A percentile compares a stretch with the other conserved stretches of the same genome.
These are phyloP conservation scores for Hericium coralloides DNA, from an alignment of 768 basidiomycete genomes.

Conservation along the genomic window DNA sequence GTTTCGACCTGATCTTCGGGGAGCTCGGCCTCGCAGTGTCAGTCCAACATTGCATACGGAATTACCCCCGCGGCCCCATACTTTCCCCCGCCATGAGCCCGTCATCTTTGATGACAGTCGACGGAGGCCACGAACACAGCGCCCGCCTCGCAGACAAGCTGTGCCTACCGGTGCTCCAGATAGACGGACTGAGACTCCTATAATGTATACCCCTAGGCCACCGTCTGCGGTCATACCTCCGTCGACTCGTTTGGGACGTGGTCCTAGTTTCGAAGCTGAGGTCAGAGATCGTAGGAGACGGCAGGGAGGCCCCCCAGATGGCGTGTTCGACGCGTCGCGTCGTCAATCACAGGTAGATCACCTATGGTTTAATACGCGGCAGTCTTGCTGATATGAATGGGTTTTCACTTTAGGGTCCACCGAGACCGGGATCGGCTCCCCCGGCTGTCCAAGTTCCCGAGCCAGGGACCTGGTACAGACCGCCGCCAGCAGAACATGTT, in stretches of 20 bases:
- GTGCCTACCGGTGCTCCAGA: background rate
- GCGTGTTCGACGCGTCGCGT: background rate
- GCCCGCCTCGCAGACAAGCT: background rate
- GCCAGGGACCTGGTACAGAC: background rate
- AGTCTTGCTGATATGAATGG: no score
- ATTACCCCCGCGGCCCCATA: conserved; percentile 20
- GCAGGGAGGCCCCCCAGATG: background rate
- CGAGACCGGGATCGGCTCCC: background rate
- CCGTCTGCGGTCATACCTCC: background rate
- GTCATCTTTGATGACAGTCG: background rate
- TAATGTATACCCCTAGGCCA: background rate
- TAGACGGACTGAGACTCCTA: background rate
- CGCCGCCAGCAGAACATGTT: background rate
- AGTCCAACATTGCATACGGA: conserved; percentile 28
- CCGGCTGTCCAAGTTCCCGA: background rate
- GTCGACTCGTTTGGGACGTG: background rate
- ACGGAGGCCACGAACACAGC: background rate
- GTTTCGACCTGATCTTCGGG: conserved; percentile 39
- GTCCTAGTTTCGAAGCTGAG: background rate
- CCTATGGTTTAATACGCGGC: no score
- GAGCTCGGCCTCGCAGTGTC: conserved; percentile 30
- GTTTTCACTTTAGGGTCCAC: no score
- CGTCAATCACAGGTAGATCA: no score
- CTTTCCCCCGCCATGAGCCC: conserved; percentile 7
- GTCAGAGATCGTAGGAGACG: background rate